Conservation (phyloP, 495 filamentous ascomycete species). For the Podospora anserina region DNA sequence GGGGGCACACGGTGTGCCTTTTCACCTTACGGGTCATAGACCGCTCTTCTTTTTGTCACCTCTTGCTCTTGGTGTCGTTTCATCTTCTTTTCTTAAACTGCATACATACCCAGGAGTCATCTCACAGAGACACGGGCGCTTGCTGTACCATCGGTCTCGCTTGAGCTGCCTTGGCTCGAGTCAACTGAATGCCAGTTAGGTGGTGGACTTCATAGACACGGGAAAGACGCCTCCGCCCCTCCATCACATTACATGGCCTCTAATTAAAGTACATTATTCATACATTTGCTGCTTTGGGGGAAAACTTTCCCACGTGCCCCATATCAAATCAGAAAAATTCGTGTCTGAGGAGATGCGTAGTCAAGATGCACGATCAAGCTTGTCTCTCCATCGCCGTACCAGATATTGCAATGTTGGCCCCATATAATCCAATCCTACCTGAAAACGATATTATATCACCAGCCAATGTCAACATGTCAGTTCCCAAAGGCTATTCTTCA, state of each 20-base stretch:
- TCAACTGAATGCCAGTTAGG: neutral
- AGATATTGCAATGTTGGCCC: too few relatives aligned
- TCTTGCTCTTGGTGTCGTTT: neutral
- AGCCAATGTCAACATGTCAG: too few relatives aligned
- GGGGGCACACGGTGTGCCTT: neutral
- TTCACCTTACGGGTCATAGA: constrained; percentile 1
- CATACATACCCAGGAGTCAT: neutral
- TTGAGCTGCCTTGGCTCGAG: neutral
- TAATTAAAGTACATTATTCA: neutral
- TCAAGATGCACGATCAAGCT: too few relatives aligned
- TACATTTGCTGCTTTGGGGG: neutral
- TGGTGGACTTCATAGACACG: neutral
- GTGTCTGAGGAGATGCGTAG: too few relatives aligned
- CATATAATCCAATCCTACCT: too few relatives aligned
- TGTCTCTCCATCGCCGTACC: too few relatives aligned
- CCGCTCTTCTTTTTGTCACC: neutral
- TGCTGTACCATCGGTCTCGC: neutral
- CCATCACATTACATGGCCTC: neutral
- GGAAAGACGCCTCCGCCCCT: neutral
- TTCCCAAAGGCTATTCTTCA: too few relatives aligned
- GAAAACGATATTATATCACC: too few relatives aligned
- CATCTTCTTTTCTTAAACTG: neutral
- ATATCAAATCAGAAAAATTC: too few relatives aligned
- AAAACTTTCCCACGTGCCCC: too few relatives aligned
- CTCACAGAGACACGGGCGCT: neutral